These are phyloP conservation scores for Phytophthora fragariaefolia DNA, from an alignment of 352 stramenopile species.

Conservation along the genomic window DNA sequence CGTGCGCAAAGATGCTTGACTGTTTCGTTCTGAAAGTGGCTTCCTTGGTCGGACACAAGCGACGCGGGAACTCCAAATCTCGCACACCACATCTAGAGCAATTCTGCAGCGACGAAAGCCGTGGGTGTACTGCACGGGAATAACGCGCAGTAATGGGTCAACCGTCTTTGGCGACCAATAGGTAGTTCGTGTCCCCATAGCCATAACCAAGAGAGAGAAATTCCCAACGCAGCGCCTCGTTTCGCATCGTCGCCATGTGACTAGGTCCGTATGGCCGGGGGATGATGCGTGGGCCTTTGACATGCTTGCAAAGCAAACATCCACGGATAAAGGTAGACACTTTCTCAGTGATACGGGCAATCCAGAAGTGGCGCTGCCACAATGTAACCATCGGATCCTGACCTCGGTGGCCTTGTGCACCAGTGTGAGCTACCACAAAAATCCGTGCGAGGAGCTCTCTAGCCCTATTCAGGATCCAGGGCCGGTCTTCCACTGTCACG, in stretches of 20 bases:
- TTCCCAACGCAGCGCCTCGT: slow-evolving; percentile 22
- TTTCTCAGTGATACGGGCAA: background rate
- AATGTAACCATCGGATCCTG: background rate
- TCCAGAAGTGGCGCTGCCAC: slow-evolving; percentile 5
- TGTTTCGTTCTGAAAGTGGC: background rate
- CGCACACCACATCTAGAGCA: background rate
- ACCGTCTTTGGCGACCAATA: background rate
- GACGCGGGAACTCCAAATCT: background rate
- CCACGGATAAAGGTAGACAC: background rate
- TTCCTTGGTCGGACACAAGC: background rate
- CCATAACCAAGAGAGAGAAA: slow-evolving; percentile 14
- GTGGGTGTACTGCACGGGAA: background rate
- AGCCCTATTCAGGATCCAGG: slow-evolving; percentile 6
- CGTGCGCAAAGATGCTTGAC: background rate
- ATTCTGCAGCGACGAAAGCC: background rate
- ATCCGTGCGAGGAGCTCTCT: slow-evolving; percentile 13
- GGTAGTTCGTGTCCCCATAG: background rate
- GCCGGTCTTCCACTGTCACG: background rate
- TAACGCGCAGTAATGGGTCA: background rate
- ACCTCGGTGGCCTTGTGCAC: slow-evolving; percentile 15
- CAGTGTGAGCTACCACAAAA: slow-evolving; percentile 18
- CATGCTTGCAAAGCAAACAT: slow-evolving; percentile 22
- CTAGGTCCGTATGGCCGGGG: slow-evolving; percentile 13
- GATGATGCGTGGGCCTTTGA: slow-evolving; percentile 11
- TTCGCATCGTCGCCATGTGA: background rate